Conservation (phyloP, 345 rosid species). For the Populus tremula region DNA sequence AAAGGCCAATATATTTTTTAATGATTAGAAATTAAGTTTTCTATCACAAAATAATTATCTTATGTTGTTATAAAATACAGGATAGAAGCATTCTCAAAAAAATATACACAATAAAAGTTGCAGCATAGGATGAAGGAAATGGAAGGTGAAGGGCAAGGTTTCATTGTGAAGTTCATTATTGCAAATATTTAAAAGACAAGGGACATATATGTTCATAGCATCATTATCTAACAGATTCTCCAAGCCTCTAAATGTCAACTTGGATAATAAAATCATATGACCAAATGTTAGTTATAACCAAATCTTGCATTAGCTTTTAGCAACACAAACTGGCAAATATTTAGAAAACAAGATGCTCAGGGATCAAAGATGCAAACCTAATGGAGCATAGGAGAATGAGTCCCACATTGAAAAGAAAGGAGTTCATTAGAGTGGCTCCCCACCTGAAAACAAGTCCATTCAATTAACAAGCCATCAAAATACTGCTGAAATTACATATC, state of each 20-base stretch:
- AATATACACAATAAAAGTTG: neutral
- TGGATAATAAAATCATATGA: neutral
- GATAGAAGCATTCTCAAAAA: neutral
- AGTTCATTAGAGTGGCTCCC: conserved; percentile 99
- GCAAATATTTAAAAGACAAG: neutral
- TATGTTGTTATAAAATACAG: neutral
- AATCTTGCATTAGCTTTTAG: neutral
- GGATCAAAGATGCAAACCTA: conserved; percentile 47
- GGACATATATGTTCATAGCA: neutral
- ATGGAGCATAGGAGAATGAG: conserved; percentile 91
- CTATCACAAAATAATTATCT: neutral
- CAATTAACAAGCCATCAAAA: conserved; percentile 28
- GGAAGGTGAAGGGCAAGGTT: neutral
- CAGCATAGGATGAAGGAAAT: neutral
- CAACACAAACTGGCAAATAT: neutral
- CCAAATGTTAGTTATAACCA: neutral
- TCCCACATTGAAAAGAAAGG: conserved; percentile 96
- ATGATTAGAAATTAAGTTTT: conserved; percentile 3
- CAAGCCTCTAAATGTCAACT: neutral
- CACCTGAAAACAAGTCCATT: conserved; percentile 54
- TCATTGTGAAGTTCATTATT: neutral
- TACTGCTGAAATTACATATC: neutral
- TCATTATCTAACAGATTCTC: neutral
- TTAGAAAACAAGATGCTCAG: neutral
- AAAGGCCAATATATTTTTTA: conserved; percentile 16